Base-by-base conservation (phyloP, 805 yeast species). In the Yarrowia phangngaensis region DNA sequence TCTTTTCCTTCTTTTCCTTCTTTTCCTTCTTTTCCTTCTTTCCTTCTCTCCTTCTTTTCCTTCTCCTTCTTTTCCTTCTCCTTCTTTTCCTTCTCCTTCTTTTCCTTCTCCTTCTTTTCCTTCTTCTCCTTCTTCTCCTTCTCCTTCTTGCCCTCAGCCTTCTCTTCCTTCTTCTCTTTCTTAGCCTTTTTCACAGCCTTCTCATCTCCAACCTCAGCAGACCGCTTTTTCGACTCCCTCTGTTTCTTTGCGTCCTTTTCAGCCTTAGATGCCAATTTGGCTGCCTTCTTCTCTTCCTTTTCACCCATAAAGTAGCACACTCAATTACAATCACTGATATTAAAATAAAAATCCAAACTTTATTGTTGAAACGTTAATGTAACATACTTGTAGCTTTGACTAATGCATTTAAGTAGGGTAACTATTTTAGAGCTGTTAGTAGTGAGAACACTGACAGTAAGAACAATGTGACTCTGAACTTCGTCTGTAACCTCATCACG, bases 231-330 rank as follows among this genome's bases (percentile, higher is more conserved):
- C 45, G 15, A 22, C 16, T 15, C 38, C 43, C 36, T 31, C 8
- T 14, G 22, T 19, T 3, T 19, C 20, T n/a, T n/a, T 33, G 24
- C 34, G 23, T 14, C 28, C 43, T 41, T 30, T 3, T 29, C 26
- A 14, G 13, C 31, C 36, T 19, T 30, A 15, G 29, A 30, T 9
- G 24, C 22, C 40, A 54, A 30, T 32, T 41, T 35, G 14, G 22
- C 20, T 27, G n/a, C 40, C 50, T 51, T 51, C 15, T 28, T 28
- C 47, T 35, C 23, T 8, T 52, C 46, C 41, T 51, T 31, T 43
- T 46, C 51, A 11, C 31, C 36, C 47, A 22, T 30, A n/a, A 22
- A 28, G 31, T 48, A 17, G 19, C 26, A 20, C 40, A n/a, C n/a
- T n/a, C n/a, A n/a, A n/a, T n/a, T n/a, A n/a, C n/a, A n/a, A n/a